Evolutionary conservation across 257 asterid species (phyloP).

Genomic region (Pogostemon cablin): DNA sequence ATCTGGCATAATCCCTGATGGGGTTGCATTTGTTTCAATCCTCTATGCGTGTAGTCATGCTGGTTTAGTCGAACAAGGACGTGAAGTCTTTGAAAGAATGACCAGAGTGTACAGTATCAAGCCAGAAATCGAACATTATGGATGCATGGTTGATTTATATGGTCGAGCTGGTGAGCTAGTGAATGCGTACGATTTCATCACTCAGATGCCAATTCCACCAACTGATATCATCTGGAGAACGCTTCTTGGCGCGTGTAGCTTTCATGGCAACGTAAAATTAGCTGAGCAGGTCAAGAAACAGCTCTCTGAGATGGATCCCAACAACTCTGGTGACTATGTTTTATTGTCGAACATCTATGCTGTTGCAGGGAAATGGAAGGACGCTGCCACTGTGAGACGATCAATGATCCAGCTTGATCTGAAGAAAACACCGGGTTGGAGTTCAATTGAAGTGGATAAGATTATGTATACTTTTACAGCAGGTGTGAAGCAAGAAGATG

Average conservation of each 20-base stretch:
- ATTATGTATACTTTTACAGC: slow-evolving; percentile 53
- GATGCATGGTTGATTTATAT: slow-evolving; percentile 93
- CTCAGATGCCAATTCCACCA: slow-evolving; percentile 69
- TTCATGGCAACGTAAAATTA: slow-evolving; percentile 61
- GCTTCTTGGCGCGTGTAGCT: slow-evolving; percentile 89
- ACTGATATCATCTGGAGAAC: slow-evolving; percentile 83
- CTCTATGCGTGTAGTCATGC: slow-evolving; percentile 92
- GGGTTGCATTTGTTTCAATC: slow-evolving; percentile 53
- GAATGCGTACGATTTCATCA: slow-evolving; percentile 65
- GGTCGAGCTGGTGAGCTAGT: slow-evolving; percentile 71
- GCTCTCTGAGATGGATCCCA: slow-evolving; percentile 70
- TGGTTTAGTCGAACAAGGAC: slow-evolving; percentile 70
- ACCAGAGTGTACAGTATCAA: slow-evolving; percentile 47
- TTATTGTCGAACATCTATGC: slow-evolving; percentile 80
- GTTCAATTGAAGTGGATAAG: slow-evolving; percentile 69
- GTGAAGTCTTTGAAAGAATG: slow-evolving; percentile 60
- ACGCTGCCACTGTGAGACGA: slow-evolving; percentile 53
- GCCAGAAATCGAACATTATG: slow-evolving; percentile 80
- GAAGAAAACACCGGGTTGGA: slow-evolving; percentile 77
- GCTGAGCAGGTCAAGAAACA: slow-evolving; percentile 64
- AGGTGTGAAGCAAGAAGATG: slow-evolving; percentile 41
- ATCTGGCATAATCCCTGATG: slow-evolving; percentile 67
- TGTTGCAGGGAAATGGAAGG: slow-evolving; percentile 74
- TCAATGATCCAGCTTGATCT: slow-evolving; percentile 61
- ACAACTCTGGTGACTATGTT: slow-evolving; percentile 67